Base-by-base conservation (phyloP, 1,284 basidiomycete species). In the Ganoderma lingzhi region DNA sequence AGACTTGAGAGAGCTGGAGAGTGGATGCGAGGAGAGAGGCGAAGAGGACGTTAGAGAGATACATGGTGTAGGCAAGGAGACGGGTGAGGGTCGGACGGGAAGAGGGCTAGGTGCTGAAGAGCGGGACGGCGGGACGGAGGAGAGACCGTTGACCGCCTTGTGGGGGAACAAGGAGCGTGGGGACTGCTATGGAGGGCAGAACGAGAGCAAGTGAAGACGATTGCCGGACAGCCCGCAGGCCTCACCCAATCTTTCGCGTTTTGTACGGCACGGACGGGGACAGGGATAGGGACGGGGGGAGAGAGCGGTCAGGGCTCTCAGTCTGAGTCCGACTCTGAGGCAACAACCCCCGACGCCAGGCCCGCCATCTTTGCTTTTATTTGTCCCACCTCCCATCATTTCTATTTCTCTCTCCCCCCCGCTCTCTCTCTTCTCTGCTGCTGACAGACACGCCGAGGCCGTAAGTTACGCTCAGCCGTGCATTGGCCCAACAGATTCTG, bases 181-280 rank as follows among this genome's bases (percentile, higher is more conserved):
- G 73, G 69, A 42, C 76, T 76, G 76, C 76, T 75, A 70, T 71
- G 72, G 72, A 66, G 66, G 72, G 74, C 74, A 75, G 76, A 67
- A 32, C 59, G 59, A 61, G 63, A 58, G 41, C 28, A 41, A 63
- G 63, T 61, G 70, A 68, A 64, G 63, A 64, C 41, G 64, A 70
- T 63, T 35, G 71, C 65, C 72, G 72, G 67, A 55, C 67, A 62
- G 53, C 55, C 69, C 69, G 68, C n/a, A 55, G 61, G 53, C 60
- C 51, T 64, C 62, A 45, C 62, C 67, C 30, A 60, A 44, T 64
- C 56, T 56, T 62, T 45, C 62, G 30, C 37, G 58, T 63, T 64
- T 67, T 67, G 63, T 63, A 69, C 65, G 65, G 48, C 37, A 61
- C 6, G 39, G 60, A 28, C 9, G 32, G 23, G 58, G 60, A 39